phyloP scores from a whole-genome alignment of 2,329 filamentous ascomycete species.

The Piedraia hortae region DNA sequence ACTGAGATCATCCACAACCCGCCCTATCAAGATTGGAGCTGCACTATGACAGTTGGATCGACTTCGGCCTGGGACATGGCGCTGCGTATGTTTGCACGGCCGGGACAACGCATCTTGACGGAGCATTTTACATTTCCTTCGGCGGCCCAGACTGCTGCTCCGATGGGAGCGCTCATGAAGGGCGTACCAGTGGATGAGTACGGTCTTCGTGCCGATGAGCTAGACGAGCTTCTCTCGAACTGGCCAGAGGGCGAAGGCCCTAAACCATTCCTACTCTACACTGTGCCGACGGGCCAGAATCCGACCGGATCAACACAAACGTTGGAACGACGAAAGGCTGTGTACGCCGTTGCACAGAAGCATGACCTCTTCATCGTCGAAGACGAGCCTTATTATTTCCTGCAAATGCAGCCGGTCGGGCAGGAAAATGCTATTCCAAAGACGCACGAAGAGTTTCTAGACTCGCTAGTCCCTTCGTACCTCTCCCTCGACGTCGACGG shows the following conservation, averaged over 20 bases:
- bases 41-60: constrained; percentile 58
- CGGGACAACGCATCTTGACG: constrained; percentile 52
- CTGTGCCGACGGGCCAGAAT: constrained; percentile 62
- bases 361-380: constrained; percentile 73
- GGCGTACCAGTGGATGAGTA: constrained; percentile 37
- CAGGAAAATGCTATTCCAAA: constrained; percentile 27
- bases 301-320: constrained; percentile 68
- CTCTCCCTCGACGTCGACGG: constrained; percentile 60
- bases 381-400: constrained; percentile 85
- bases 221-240: constrained; percentile 34
- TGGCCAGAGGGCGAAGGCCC: constrained; percentile 33
- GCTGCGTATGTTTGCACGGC: constrained; percentile 51
- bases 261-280: constrained; percentile 43
- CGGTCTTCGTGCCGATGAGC: constrained; percentile 31
- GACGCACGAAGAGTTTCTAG: constrained; percentile 45
- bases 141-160: constrained; percentile 35
- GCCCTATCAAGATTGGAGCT: constrained; percentile 74
- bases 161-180: constrained; percentile 32
- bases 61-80: constrained; percentile 67
- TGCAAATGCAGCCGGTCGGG: constrained; percentile 60
- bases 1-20: constrained; percentile 73
- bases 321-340: constrained; percentile 33
- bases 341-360: constrained; percentile 56
- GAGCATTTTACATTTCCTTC: constrained; percentile 78
- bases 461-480: constrained; percentile 49